Evolutionary conservation across 148 eudicot species (phyloP).

Genomic region (Euryodendron excelsum): DNA sequence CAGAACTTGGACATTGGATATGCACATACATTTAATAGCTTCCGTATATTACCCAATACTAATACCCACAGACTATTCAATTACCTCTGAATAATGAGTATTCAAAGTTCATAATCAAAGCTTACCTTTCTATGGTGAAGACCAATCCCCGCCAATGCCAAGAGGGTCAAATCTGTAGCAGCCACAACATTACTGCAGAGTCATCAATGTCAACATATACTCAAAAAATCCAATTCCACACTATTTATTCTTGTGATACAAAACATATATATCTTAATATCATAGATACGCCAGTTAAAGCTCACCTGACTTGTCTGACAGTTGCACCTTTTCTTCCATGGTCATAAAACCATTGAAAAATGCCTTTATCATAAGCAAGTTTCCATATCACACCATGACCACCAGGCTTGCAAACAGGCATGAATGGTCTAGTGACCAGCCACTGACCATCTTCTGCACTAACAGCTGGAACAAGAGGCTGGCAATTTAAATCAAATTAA

Average conservation of each 20-base stretch:
- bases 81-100: background rate
- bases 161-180: slow-evolving; percentile 86
- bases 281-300: slow-evolving; percentile 12
- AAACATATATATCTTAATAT: slow-evolving; percentile 11
- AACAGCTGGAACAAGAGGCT: slow-evolving; percentile 99
- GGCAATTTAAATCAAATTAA: slow-evolving; percentile 36
- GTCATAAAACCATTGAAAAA: slow-evolving; percentile 82
- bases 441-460: slow-evolving; percentile 88
- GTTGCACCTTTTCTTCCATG: slow-evolving; percentile 92
- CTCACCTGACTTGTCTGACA: slow-evolving; percentile 92
- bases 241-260: background rate
- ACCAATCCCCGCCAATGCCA: slow-evolving; percentile 96
- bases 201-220: slow-evolving; percentile 30
- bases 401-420: slow-evolving; percentile 94
- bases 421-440: slow-evolving; percentile 69
- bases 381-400: slow-evolving; percentile 99
- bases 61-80: background rate
- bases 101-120: slow-evolving; percentile 2
- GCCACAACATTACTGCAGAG: slow-evolving; percentile 96
- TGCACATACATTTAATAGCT: background rate
- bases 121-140: slow-evolving; percentile 76
- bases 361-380: slow-evolving; percentile 84
- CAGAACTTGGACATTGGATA: background rate
- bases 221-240: slow-evolving; percentile 11
- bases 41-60: background rate